Evolutionary conservation across 306 rosid genomes (phyloP), one percentile per base, ranked within the genome.

Genomic region (Cucumis sativus): DNA sequence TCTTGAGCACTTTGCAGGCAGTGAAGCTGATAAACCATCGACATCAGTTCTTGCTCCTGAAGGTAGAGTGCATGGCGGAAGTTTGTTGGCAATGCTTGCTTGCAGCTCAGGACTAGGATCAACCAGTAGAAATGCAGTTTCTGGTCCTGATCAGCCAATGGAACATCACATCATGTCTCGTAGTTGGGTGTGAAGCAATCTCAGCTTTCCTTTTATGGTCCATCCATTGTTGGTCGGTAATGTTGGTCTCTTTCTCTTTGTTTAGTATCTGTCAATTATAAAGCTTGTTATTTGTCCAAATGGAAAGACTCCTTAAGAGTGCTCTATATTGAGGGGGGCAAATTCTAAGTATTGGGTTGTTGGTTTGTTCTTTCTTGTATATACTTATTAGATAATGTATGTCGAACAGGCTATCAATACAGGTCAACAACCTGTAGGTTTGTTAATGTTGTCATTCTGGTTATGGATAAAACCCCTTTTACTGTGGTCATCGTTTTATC

Each of bases 61-160:
- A 87, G 98, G 98, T 62, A 86, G 98, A 83, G 98, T 93, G 63
- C 98, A 93, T 75, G 98, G 98, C 4, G 98, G 98, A 79, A 89
- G 98, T 81, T 80, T 91, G 83, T 79, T 91, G 91, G 91, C 96
- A 35, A 70, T 91, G 93, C 86, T 91, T 69, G 75, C 83, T 0
- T 83, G 82, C 47, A 61, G 82, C 78, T 87, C 91, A 43, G 84
- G 84, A 33, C 20, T 73, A 5, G 84, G 85, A 79, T 35, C 88
- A 77, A 89, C 88, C 84, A 62, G 77, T 35, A 71, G 69, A 72
- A 82, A 78, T 65, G 76, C 80, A 7, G 81, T 59, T 16, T 18
- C 79, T 12, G 78, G 78, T 55, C 30, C 51, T n/a, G 79, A 91
- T 18, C 81, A 82, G 79, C 81, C 88, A 63, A 65, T 69, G 84